Base-by-base conservation (phyloP, 768 basidiomycete species). In the Cubamyces sp. region DNA sequence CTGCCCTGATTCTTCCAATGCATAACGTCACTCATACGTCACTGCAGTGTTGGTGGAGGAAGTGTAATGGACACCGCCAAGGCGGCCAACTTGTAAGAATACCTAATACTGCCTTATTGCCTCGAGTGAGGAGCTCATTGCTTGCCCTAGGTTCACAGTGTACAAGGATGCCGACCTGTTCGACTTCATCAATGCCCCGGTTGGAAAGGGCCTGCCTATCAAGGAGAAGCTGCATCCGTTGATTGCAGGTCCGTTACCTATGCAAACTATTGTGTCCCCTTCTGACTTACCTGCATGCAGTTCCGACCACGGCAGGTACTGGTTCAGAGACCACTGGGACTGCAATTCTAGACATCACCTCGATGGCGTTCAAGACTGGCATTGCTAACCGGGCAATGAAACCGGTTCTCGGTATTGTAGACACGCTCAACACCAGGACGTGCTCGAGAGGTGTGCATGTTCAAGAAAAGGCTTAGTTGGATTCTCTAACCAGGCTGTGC, bases 11-110 rank as follows among this genome's bases (percentile, higher is more conserved):
- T 64, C 39, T 55, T 7, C 52, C 50, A 41, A 15, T 64, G 9
- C 14, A 37, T 57, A 34, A 11, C 5, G 5, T 11, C 34, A 12
- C 59, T 54, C 60, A 48, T 39, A 11, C 56, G 4, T 26, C 15
- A 49, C n/a, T 64, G 26, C 66, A 91, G 92, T 42, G 88, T 95
- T 30, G 93, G 94, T 64, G 94, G 94, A n/a, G 94, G 94, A 65
- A 94, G 91, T 69, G 92, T 94, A 25, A 97, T 97, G 71, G 96
- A 97, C 72, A 97, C 95, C 0, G 92, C 95, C 55, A 98, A 98
- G 74, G 86, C 94, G 7, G 95, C 96, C 34, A 98, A 98, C 76
- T 69, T 98, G 85, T 92, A 71, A 54, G 82, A 68, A 18, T 37
- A n/a, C n/a, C n/a, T 42, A 50, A 6, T 7, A 9, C 25, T 21